phyloP scores from a whole-genome alignment of 345 rosid species.

The Durio zibethinus region DNA sequence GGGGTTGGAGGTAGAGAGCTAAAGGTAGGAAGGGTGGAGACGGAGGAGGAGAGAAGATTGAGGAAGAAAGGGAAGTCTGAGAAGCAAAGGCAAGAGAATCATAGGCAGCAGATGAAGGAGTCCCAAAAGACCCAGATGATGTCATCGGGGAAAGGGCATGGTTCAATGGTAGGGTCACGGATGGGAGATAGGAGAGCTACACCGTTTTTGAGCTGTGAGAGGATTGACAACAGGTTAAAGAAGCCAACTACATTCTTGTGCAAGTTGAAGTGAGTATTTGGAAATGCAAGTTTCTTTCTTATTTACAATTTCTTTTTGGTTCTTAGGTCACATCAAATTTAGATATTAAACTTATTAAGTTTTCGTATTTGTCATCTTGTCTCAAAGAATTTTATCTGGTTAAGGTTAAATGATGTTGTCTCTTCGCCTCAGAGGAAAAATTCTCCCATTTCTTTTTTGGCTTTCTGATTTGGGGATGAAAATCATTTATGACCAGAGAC shows the following conservation, averaged over 20 bases:
- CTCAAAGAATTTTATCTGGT: not conserved
- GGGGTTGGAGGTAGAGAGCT: conserved; percentile 39
- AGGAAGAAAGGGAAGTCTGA: conserved; percentile 90
- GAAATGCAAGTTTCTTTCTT: not conserved
- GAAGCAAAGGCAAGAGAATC: conserved; percentile 73
- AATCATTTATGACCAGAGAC: not conserved
- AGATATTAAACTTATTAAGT: not conserved
- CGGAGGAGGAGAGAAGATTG: conserved; percentile 86
- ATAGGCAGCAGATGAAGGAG: conserved; percentile 63
- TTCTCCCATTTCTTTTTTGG: not conserved
- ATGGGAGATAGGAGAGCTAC: conserved; percentile 79
- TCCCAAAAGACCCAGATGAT: conserved; percentile 55
- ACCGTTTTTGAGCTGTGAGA: conserved; percentile 68
- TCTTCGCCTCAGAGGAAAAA: not conserved
- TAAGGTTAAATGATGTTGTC: not conserved
- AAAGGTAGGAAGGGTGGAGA: conserved; percentile 58
- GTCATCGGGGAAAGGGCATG: conserved; percentile 64
- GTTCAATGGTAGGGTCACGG: conserved; percentile 66
- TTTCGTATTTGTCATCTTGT: not conserved
- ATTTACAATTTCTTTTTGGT: not conserved
- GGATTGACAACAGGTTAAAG: conserved; percentile 87
- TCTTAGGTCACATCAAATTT: not conserved
- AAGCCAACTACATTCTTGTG: conserved; percentile 98
- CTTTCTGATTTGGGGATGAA: not conserved
- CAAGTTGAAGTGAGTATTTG: conserved; percentile 85